These are phyloP conservation scores for Arthrobotrys pseudoclavata DNA, from an alignment of 2,329 filamentous ascomycete species.

Conservation along the genomic window DNA sequence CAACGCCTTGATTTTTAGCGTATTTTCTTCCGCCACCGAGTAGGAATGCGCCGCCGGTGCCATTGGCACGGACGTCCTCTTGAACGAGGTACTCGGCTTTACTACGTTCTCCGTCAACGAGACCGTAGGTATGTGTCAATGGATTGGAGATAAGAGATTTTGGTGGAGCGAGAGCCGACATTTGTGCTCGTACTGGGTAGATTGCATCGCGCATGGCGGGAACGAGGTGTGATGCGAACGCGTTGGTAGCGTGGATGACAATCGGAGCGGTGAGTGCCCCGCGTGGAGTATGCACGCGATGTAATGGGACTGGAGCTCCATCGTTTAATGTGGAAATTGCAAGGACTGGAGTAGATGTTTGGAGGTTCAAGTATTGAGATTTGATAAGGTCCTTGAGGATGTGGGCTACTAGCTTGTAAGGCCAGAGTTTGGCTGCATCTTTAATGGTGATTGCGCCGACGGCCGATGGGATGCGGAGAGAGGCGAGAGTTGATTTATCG, in stretches of 20 bases:
- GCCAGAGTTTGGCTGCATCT: conserved; percentile 79
- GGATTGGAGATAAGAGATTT: conserved; percentile 64
- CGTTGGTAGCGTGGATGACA: conserved; percentile 85
- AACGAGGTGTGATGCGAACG: conserved; percentile 81
- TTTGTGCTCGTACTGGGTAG: conserved; percentile 81
- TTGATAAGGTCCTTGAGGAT: conserved; percentile 75
- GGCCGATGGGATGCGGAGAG: conserved; percentile 72
- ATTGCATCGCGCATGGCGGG: conserved; percentile 79
- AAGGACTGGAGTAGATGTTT: conserved; percentile 78
- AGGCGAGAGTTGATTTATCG: conserved; percentile 65
- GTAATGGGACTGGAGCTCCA: conserved; percentile 47
- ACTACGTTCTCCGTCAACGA: conserved; percentile 70
- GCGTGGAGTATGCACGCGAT: conserved; percentile 71
- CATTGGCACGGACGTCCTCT: conserved; percentile 70
- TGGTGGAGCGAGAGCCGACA: conserved; percentile 76
- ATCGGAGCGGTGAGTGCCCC: conserved; percentile 55
- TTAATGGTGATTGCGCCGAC: conserved; percentile 75
- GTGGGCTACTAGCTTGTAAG: conserved; percentile 84
- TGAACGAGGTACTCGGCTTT: conserved; percentile 82
- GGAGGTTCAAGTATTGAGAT: conserved; percentile 75
- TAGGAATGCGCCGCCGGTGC: conserved; percentile 73
- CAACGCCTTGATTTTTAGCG: conserved; percentile 71
- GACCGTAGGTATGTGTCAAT: conserved; percentile 75
- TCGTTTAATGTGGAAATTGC: conserved; percentile 63
- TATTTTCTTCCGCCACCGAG: conserved; percentile 77